Percentiles rank a stretch among this genome's conserved stretches.
phyloP scores from a whole-genome alignment of 805 yeast species.

The Wickerhamomyces strasburgensis region DNA sequence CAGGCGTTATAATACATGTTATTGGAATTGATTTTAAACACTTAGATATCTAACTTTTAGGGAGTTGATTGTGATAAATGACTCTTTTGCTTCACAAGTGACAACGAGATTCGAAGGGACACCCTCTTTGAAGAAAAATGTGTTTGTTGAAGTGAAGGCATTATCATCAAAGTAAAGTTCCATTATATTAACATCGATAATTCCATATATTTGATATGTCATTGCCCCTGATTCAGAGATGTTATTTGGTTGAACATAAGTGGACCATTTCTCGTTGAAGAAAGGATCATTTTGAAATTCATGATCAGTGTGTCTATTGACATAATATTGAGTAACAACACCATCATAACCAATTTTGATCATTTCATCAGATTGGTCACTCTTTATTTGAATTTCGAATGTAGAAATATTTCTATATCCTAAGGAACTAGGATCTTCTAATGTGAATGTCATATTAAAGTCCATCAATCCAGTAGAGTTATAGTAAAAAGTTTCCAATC shows the following conservation, averaged over 20 bases:
- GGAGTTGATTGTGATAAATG: constrained; percentile 1
- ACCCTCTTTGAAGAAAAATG: constrained; percentile 26
- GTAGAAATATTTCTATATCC: constrained; percentile 4
- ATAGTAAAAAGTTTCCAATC: background rate
- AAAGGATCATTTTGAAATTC: constrained; percentile 24
- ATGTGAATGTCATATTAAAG: constrained; percentile 23
- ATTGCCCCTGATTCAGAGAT: constrained; percentile 12
- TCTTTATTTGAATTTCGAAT: constrained; percentile 18
- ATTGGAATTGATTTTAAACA: no score
- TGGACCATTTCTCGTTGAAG: constrained; percentile 25
- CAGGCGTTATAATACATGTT: no score
- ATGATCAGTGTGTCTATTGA: constrained; percentile 24
- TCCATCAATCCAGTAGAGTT: constrained; percentile 26
- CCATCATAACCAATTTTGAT: constrained; percentile 26
- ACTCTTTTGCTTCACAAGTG: constrained; percentile 9
- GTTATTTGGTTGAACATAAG: constrained; percentile 21
- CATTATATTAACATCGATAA: constrained; percentile 28
- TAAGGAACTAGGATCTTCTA: constrained; percentile 7
- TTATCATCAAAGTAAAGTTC: constrained; percentile 31
- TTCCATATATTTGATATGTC: constrained; percentile 25
- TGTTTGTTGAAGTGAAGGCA: constrained; percentile 24
- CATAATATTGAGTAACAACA: constrained; percentile 20
- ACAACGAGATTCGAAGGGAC: constrained; percentile 14
- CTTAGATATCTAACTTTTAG: background rate
- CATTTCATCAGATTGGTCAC: constrained; percentile 19